Percentiles rank a stretch among this genome's conserved stretches.
These are phyloP conservation scores for Penicillium oxalicum DNA, from an alignment of 2,329 filamentous ascomycete genomes.

Conservation along the genomic window DNA sequence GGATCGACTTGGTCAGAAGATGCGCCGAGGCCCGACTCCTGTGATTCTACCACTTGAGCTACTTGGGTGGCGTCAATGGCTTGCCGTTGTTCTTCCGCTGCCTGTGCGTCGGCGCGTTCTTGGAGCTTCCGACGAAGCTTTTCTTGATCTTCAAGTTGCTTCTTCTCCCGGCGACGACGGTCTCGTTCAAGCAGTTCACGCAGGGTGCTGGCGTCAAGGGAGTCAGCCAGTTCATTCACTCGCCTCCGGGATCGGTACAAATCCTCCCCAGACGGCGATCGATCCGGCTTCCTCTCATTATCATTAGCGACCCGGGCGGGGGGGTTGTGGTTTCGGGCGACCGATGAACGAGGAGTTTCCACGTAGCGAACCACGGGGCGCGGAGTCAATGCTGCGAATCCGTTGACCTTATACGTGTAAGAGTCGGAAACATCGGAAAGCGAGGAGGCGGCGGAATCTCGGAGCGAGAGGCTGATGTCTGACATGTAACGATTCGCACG, in stretches of 20 bases:
- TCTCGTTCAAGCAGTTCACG: slow-evolving; percentile 89
- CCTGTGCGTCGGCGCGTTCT: slow-evolving; percentile 49
- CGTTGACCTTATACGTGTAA: slow-evolving; percentile 72
- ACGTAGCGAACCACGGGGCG: slow-evolving; percentile 76
- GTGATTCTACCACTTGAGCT: neutral
- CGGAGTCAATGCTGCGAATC: slow-evolving; percentile 74
- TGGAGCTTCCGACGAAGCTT: slow-evolving; percentile 46
- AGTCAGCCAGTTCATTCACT: slow-evolving; percentile 69
- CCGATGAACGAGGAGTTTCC: slow-evolving; percentile 55
- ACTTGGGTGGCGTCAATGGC: slow-evolving; percentile 1
- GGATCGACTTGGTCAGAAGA: slow-evolving; percentile 1
- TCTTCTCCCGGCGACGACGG: slow-evolving; percentile 69
- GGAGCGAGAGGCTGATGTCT: slow-evolving; percentile 67
- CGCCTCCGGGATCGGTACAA: slow-evolving; percentile 53
- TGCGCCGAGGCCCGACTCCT: neutral
- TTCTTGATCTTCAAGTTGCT: slow-evolving; percentile 64
- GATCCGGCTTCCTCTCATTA: slow-evolving; percentile 48
- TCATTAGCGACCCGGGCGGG: slow-evolving; percentile 41
- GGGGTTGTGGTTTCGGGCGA: slow-evolving; percentile 41
- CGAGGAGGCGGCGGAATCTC: slow-evolving; percentile 68
- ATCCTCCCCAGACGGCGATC: slow-evolving; percentile 56
- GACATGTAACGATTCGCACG: slow-evolving; percentile 60
- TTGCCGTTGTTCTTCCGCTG: slow-evolving; percentile 3
- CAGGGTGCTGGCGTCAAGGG: slow-evolving; percentile 75
- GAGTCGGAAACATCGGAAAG: slow-evolving; percentile 70